phyloP scores from a whole-genome alignment of 1,139 yeast genomes.

The Debaryomycetaceae sp. region DNA sequence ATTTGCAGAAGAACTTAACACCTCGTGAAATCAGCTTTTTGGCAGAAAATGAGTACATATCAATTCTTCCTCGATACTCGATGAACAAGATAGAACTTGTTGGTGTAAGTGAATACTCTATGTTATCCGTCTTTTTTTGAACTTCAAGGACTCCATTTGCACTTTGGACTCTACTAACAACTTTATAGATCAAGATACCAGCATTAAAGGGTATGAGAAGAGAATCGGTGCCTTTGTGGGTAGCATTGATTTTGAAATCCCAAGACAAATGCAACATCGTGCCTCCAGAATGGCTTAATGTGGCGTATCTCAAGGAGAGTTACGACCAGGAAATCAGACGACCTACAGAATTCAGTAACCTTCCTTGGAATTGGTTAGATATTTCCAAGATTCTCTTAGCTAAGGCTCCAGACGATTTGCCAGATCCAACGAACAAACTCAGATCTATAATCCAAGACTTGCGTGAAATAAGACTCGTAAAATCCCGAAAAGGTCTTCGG shows the following conservation, averaged over 20 bases:
- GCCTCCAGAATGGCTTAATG: constrained; percentile 83
- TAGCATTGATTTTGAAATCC: constrained; percentile 75
- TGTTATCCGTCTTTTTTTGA: background rate
- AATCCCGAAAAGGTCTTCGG: constrained; percentile 73
- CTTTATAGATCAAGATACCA: constrained; percentile 42
- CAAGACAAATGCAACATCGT: constrained; percentile 85
- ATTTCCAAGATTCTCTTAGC: constrained; percentile 64
- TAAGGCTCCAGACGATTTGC: constrained; percentile 71
- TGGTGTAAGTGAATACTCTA: constrained; percentile 41
- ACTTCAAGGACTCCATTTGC: background rate
- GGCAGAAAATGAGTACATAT: constrained; percentile 75
- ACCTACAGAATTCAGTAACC: constrained; percentile 58
- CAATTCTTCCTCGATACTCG: constrained; percentile 72
- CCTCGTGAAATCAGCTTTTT: constrained; percentile 81
- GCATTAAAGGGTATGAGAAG: constrained; percentile 67
- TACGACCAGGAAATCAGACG: constrained; percentile 67
- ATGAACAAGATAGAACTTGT: constrained; percentile 62
- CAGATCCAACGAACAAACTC: constrained; percentile 61
- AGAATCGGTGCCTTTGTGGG: constrained; percentile 78
- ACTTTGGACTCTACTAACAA: constrained; percentile 13
- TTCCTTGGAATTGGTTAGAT: constrained; percentile 91
- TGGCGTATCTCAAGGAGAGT: constrained; percentile 50
- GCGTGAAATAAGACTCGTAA: constrained; percentile 77
- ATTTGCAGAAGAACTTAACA: constrained; percentile 54
- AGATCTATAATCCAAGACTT: constrained; percentile 76